Base-by-base conservation (phyloP, 164 flowering plant genomes). In the Cinnamomum micranthum region DNA sequence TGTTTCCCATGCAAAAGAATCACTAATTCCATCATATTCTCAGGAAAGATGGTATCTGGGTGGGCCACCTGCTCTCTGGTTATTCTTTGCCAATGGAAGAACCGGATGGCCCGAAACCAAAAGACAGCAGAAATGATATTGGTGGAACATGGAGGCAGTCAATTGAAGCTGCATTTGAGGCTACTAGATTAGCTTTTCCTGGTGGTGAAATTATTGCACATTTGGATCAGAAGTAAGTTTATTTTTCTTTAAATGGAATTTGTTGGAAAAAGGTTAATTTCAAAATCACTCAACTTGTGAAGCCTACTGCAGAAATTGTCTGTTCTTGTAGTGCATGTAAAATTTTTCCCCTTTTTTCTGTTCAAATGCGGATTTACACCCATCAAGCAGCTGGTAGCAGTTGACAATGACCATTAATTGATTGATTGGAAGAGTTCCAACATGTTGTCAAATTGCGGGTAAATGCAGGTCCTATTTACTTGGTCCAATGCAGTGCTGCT, bases 21-120 rank as follows among this genome's bases (percentile, higher is more conserved):
- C 11, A 47, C 23, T 47, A 27, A 17, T 22, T 55, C 41, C 28
- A 50, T 41, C 65, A 65, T 70, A 4, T 31, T 50, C 52, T 72
- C 83, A 91, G 97, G 84, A 91, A 95, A 81, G 90, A 89, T 27
- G 73, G 76, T 69, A 84, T 89, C 69, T 91, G 97, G 97, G 95
- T 92, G 68, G 97, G 97, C 2, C 99, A 95, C 74, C 81, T 95
- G 74, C 92, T 93, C 19, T 93, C 97, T 22, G 97, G 97, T 64
- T 93, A 93, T 85, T 85, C 95, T 23, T 77, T 95, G 81, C 97
- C 94, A 47, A 95, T 95, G 97, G 97, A 91, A 77, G 98, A 91
- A 69, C 93, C 91, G 27, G 78, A 76, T 31, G 80, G 83, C 23
- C 41, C 11, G 64, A 70, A 52, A 27, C 77, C 90, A 70, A 87